Percentiles rank a stretch among this genome's conserved stretches.
Conservation (phyloP, 2,329 filamentous ascomycete species). For the Mariannaea elegans region DNA sequence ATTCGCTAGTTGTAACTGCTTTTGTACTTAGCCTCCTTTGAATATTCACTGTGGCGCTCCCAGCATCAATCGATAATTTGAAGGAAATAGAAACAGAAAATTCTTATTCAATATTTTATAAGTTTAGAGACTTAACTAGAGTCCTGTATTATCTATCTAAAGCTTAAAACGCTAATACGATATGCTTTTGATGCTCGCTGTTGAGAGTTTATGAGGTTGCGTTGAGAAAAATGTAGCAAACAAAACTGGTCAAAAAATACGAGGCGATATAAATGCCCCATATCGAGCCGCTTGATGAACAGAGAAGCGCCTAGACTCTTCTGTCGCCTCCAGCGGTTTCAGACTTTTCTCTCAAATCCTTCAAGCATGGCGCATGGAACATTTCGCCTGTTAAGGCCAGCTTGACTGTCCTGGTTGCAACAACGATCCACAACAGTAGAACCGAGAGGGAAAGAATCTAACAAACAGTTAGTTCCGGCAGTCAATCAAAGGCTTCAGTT, state of each 20-base stretch:
- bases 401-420: slow-evolving; percentile 50
- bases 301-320: slow-evolving; percentile 33
- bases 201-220: not conserved
- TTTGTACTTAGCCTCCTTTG: too few relatives aligned
- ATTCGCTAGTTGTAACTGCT: not conserved
- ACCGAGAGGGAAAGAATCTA: slow-evolving; percentile 53
- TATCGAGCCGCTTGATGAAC: not conserved
- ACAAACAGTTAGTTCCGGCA: slow-evolving; percentile 15
- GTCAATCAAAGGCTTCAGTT: not conserved
- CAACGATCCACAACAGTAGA: slow-evolving; percentile 53
- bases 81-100: too few relatives aligned
- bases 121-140: too few relatives aligned
- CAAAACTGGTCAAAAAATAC: not conserved
- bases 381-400: slow-evolving; percentile 52
- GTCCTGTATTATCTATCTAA: not conserved
- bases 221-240: not conserved
- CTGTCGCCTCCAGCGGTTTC: slow-evolving; percentile 38
- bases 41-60: too few relatives aligned
- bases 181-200: not conserved
- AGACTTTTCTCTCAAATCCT: slow-evolving; percentile 47
- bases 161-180: not conserved
- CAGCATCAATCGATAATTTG: too few relatives aligned
- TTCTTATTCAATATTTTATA: too few relatives aligned
- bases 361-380: slow-evolving; percentile 56
- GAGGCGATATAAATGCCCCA: not conserved